Percentiles rank a stretch among this genome's conserved stretches.
phyloP scores from a whole-genome alignment of 2,329 filamentous ascomycete species.

The Aureobasidium vineae region DNA sequence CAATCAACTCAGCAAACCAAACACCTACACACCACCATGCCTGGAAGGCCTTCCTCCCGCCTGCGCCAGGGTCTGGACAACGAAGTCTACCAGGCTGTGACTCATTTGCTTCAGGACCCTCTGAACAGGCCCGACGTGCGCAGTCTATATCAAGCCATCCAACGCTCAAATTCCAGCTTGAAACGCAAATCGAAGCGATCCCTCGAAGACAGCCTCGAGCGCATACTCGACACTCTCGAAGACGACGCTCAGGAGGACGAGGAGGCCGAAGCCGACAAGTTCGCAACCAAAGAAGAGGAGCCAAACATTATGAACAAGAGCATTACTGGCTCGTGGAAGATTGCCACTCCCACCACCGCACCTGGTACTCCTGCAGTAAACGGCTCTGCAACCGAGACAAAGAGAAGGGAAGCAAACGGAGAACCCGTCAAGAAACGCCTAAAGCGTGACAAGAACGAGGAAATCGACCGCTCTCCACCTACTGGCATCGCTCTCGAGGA shows the following conservation, averaged over 20 bases:
- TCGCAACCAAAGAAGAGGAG: constrained; percentile 33
- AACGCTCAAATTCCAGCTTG: constrained; percentile 80
- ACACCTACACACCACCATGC: background rate
- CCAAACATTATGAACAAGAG: constrained; percentile 65
- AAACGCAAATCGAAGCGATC: constrained; percentile 77
- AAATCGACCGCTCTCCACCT: constrained; percentile 58
- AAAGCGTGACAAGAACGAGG: constrained; percentile 46
- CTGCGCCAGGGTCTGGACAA: constrained; percentile 41
- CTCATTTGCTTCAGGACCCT: constrained; percentile 70
- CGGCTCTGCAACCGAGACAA: constrained; percentile 36
- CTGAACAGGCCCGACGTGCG: constrained; percentile 55
- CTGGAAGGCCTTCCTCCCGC: constrained; percentile 5
- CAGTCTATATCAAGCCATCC: constrained; percentile 74
- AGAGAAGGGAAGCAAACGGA: constrained; percentile 60
- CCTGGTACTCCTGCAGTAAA: constrained; percentile 29
- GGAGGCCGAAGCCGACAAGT: constrained; percentile 50
- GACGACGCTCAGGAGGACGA: constrained; percentile 60
- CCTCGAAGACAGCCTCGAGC: constrained; percentile 81
- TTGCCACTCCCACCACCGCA: constrained; percentile 35
- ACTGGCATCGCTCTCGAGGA: constrained; percentile 67
- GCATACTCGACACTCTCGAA: constrained; percentile 71
- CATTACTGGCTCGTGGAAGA: constrained; percentile 59
- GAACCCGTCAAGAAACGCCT: constrained; percentile 66
- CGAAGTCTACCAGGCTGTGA: constrained; percentile 71
- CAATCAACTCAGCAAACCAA: background rate